A percentile compares a stretch with the other conserved stretches of the same genome.
Evolutionary conservation across 164 flowering plant genomes (phyloP).

Genomic region (Houttuynia cordata): DNA sequence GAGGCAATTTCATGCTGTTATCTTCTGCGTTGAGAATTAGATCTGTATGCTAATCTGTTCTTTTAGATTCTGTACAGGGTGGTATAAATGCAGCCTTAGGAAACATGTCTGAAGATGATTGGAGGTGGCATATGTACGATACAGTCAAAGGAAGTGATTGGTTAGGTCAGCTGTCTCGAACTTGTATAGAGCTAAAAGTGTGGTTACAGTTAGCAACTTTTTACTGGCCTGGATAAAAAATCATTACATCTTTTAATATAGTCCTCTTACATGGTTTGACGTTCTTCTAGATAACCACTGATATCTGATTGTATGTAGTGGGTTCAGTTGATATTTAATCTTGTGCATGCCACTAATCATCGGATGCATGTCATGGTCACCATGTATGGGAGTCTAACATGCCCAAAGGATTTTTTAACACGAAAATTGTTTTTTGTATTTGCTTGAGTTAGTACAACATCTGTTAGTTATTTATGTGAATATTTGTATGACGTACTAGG

Average conservation of each 20-base stretch:
- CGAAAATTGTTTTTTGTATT: no score
- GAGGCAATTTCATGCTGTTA: background rate
- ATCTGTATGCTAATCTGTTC: background rate
- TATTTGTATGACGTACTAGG: no score
- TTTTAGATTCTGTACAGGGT: constrained; percentile 45
- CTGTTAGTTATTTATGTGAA: no score
- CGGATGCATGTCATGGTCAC: no score
- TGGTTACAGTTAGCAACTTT: background rate
- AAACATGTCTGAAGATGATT: constrained; percentile 96
- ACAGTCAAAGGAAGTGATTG: constrained; percentile 99
- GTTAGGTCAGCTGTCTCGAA: constrained; percentile 15
- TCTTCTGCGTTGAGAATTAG: background rate
- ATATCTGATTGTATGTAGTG: no score
- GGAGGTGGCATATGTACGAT: constrained; percentile 99
- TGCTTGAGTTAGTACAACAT: no score
- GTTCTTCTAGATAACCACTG: no score
- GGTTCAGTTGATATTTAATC: no score
- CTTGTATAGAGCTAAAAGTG: background rate
- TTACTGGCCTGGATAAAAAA: background rate
- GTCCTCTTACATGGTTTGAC: background rate
- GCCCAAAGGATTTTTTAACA: no score
- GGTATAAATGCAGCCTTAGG: constrained; percentile 99
- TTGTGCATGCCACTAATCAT: no score
- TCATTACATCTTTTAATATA: background rate
- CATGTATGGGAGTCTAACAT: no score